Percentiles rank a stretch among this genome's conserved stretches.
Conservation (phyloP, 495 filamentous ascomycete species). For the Penicillium salamii region DNA sequence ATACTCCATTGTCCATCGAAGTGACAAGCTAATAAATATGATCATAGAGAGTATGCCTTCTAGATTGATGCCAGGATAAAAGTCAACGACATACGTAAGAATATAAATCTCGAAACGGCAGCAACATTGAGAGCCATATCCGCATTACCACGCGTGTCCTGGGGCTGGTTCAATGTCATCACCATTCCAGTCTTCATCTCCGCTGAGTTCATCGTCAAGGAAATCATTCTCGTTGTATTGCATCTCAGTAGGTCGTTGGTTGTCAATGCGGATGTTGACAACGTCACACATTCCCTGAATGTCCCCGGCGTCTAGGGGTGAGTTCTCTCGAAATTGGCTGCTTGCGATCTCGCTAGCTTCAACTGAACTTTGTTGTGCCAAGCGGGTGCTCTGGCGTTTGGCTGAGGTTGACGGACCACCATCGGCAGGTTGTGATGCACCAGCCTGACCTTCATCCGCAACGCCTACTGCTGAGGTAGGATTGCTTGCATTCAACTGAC, state of each 20-base stretch:
- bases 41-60: too few relatives aligned
- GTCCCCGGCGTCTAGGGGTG: conserved; percentile 8
- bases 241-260: conserved; percentile 71
- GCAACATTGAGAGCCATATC: background rate
- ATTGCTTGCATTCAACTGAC: background rate
- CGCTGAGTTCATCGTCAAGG: conserved; percentile 64
- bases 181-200: conserved; percentile 79
- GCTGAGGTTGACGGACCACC: conserved; percentile 25
- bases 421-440: background rate
- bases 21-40: too few relatives aligned
- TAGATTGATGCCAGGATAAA: too few relatives aligned
- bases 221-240: conserved; percentile 77
- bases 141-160: conserved; percentile 28
- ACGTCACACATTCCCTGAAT: conserved; percentile 77
- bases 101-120: background rate
- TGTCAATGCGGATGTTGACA: conserved; percentile 80
- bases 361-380: conserved; percentile 28
- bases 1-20: too few relatives aligned
- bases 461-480: background rate
- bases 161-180: conserved; percentile 25
- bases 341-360: conserved; percentile 8
- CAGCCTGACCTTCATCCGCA: conserved; percentile 1
- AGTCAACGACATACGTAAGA: too few relatives aligned
- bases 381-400: conserved; percentile 41
- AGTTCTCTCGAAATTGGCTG: background rate